Base-by-base conservation (phyloP, 257 asterid genomes). In the Solanum neorickii region DNA sequence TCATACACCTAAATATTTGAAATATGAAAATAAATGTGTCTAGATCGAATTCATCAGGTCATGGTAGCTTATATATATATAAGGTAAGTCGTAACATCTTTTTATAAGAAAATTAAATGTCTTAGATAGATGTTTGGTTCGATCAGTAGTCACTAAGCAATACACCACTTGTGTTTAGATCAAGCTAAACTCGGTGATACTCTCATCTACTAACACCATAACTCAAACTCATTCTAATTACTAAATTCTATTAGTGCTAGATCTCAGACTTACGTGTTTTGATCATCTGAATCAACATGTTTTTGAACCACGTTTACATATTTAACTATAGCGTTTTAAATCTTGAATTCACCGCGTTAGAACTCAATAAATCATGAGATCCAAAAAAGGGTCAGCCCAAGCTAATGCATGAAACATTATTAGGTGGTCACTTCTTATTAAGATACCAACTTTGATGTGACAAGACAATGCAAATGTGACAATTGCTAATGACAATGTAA, bases 261-360 rank as follows among this genome's bases (percentile, higher is more conserved):
- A 41, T 41, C 44, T 41, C 44, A 9, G 3, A 42, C 4, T 42
- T 12, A 47, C 59, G 23, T 52, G 1, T 16, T 16, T 52, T 52
- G 60, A 52, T 52, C 9, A 3, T 49, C 60, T 49, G 0, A 49
- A 5, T 49, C 4, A 6, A 52, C 23, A 52, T 52, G 23, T 52
- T 52, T 21, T 15, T 16, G 23, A 52, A 2, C 23, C 9, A 52
- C 23, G 9, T 52, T 0, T 52, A 6, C 16, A 52, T 16, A 15
- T 15, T 49, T 49, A 49, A 49, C 9, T 5, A 15, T 49, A 15
- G 2, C 60, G 0, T 5, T 49, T 49, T 49, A 49, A 49, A 18
- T 60, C 14, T 0, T 23, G 29, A 6, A 2, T 60, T 23, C 0
- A 23, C 69, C 29, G 10, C 14, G 0, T 0, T 29, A 2, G 0